A percentile compares a stretch with the other conserved stretches of the same genome.
These are phyloP conservation scores for Spathaspora sp. DNA, from an alignment of 805 yeast genomes.

Conservation along the genomic window DNA sequence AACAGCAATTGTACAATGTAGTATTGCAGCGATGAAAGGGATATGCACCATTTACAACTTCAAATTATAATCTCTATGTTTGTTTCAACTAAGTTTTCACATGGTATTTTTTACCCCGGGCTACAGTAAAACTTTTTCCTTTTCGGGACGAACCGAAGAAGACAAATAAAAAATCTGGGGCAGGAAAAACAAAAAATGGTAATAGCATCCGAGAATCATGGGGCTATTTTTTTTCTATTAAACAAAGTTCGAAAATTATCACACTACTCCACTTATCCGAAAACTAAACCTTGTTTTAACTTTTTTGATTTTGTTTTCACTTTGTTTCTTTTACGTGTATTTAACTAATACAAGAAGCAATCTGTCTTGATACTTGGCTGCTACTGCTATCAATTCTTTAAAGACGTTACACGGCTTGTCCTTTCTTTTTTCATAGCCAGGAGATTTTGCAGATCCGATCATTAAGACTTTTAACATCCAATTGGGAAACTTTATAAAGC, in stretches of 20 bases:
- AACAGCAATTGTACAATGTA: too few species aligned
- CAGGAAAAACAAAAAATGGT: neutral
- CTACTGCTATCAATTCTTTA: neutral
- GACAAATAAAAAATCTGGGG: neutral
- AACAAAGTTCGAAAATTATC: neutral
- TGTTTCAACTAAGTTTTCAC: neutral
- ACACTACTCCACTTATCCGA: neutral
- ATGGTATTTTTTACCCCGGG: neutral
- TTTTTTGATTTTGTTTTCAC: neutral
- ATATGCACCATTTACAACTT: too few species aligned
- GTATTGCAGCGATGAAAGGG: neutral
- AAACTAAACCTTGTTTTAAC: neutral
- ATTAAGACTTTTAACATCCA: neutral
- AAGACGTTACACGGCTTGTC: neutral
- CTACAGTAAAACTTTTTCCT: neutral
- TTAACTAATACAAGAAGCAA: too few species aligned
- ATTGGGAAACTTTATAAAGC: too few species aligned
- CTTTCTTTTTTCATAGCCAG: neutral
- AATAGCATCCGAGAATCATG: neutral
- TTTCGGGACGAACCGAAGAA: neutral
- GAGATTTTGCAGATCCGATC: neutral
- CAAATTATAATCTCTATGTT: neutral
- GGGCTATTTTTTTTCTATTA: neutral
- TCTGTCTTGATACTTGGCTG: neutral
- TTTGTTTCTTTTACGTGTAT: neutral